Evolutionary conservation across 2,329 filamentous ascomycete species (phyloP), one percentile per base, ranked within the genome.

Genomic region (Scedosporium minutisporum): DNA sequence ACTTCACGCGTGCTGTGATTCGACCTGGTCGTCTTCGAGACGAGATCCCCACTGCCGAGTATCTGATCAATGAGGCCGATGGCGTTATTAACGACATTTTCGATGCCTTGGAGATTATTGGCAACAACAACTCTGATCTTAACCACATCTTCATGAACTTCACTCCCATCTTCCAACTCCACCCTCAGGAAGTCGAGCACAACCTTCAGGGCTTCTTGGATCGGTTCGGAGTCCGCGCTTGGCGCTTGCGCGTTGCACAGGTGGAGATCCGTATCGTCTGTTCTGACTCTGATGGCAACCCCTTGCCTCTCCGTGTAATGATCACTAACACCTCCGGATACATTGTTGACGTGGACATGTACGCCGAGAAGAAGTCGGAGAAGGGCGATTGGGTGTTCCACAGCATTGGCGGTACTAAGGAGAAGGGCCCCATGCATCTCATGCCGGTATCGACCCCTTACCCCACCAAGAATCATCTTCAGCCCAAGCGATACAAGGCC

Each of bases 61-160:
- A 99, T 78, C 85, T 99, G 73, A 96, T 96, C 69, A 97, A 93
- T 0, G 95, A 99, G 80, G 93, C 93, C 46, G 93, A 99, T 72
- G 88, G 95, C 66, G 83, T 97, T 69, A 93, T 99, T 84, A 97
- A 91, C 74, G 95, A 99, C 73, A 97, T 99, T 71, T 86, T 97
- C 61, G 95, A 99, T 73, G 95, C 95, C 55, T 82, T 99, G 64
- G 95, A 99, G 82, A 97, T 99, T 70, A 96, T 97, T 72, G 95
- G 95, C 72, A 97, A 96, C 83, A 97, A 97, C 81, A 96, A 96
- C 80, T 96, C 95, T 60, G 95, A 99, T 82, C 84, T 99, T 73
- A 99, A 99, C 82, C 95, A 99, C 80, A 95, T 99, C 83, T 99
- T 99, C 82, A 95, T 99, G 83, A 97, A 99, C 84, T 99, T 99